Base-by-base conservation (phyloP, 139 green algal genomes). In the Monoraphidium neglectum region DNA sequence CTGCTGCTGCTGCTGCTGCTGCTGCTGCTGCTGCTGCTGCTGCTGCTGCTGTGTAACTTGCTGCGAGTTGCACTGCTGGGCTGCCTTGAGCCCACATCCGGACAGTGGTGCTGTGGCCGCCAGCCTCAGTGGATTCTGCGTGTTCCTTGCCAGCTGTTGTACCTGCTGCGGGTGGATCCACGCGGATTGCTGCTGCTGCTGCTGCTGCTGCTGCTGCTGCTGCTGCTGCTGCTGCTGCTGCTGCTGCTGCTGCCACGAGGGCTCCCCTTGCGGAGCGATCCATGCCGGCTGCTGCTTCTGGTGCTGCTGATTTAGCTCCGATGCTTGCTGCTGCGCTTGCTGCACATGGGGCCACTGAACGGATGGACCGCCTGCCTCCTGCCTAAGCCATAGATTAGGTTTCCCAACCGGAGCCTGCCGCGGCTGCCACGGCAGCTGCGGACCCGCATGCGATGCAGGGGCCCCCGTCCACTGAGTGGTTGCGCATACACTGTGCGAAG, bases 1-100 rank as follows among this genome's bases (percentile, higher is more conserved):
- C 16, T 13, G 30, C 23, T 33, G 68, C 68, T 63, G 49, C 68
- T 63, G 68, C 68, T 75, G 49, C 69, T 75, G 18, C 57, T 8
- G 57, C 57, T 32, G 13, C 13, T 13, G 57, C 57, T 21, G 57
- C 57, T 21, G 26, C 57, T 65, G 57, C n/a, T 21, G 51, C 51
- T 60, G 51, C 51, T 60, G 51, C 51, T 60, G 18, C 51, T 60
- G 51, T 18, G 18, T 16, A 12, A 36, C 18, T 24, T 12, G 51
- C 51, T 21, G 21, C 18, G 18, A 18, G 51, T 60, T 21, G 51
- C 51, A 28, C 21, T 60, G 51, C 51, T 60, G 51, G 21, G 51
- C 51, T 60, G 51, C 51, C 51, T 21, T 18, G 18, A 60, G 18
- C 51, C 18, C 21, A 28, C 51, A 60, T 21, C 18, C 51, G 21